Conservation (phyloP, 2,329 filamentous ascomycete genomes). For the Bipolaris bicolor region DNA sequence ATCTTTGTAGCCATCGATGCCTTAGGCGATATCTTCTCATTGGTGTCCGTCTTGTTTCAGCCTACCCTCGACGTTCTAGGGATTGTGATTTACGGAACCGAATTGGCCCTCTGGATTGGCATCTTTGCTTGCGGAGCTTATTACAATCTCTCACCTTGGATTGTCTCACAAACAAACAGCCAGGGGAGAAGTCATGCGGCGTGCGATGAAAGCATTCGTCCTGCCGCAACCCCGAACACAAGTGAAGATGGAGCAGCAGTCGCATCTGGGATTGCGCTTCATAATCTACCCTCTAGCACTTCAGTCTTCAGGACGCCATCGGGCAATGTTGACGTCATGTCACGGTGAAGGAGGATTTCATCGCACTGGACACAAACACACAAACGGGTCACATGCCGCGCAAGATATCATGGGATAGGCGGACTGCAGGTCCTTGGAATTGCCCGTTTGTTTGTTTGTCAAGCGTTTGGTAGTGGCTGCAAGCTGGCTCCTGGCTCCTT, state of each 20-base stretch:
- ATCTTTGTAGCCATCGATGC: slow-evolving; percentile 74
- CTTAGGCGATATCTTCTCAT: slow-evolving; percentile 69
- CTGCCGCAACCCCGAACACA: background rate
- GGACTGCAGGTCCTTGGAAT: too few relatives aligned
- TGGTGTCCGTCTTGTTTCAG: slow-evolving; percentile 69
- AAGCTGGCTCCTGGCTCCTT: slow-evolving; percentile 9
- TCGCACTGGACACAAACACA: slow-evolving; percentile 4
- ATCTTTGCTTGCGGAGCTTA: slow-evolving; percentile 70
- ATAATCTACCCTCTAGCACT: slow-evolving; percentile 63
- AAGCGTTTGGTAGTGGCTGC: slow-evolving; percentile 2
- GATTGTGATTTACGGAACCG: slow-evolving; percentile 70
- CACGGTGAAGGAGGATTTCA: slow-evolving; percentile 24
- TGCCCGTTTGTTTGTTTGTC: background rate
- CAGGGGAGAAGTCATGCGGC: slow-evolving; percentile 11
- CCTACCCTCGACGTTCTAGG: slow-evolving; percentile 64
- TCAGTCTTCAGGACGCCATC: slow-evolving; percentile 68
- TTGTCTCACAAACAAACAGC: slow-evolving; percentile 46
- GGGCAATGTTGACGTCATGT: slow-evolving; percentile 40
- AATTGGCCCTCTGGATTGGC: slow-evolving; percentile 70
- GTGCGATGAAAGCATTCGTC: background rate
- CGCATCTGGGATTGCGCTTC: slow-evolving; percentile 48
- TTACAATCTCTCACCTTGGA: slow-evolving; percentile 68
- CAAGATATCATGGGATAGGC: slow-evolving; percentile 14
- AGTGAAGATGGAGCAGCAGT: slow-evolving; percentile 2
- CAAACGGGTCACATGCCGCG: slow-evolving; percentile 8